Evolutionary conservation across 1,139 yeast species (phyloP).

Genomic region (Magnusiomyces clavatus): DNA sequence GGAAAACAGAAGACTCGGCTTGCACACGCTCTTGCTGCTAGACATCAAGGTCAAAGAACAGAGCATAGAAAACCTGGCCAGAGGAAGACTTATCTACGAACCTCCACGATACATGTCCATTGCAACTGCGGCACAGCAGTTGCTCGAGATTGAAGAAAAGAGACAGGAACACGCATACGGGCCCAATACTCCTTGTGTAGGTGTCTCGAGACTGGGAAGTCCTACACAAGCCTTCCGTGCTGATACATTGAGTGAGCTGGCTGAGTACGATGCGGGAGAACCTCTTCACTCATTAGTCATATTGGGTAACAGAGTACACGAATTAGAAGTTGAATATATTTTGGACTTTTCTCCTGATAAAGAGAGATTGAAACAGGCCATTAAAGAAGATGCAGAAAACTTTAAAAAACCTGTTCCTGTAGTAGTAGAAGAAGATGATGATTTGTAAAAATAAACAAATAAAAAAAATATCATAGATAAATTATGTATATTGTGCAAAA

Average conservation of each 20-base stretch:
- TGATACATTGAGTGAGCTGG: conserved; percentile 61
- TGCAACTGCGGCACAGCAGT: conserved; percentile 79
- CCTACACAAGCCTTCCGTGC: conserved; percentile 78
- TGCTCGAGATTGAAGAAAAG: conserved; percentile 75
- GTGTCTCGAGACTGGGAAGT: conserved; percentile 84
- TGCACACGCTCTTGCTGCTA: conserved; percentile 78
- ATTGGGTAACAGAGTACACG: conserved; percentile 91
- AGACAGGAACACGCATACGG: conserved; percentile 65
- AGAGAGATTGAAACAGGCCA: conserved; percentile 50
- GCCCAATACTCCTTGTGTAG: conserved; percentile 84
- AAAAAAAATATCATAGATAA: background rate
- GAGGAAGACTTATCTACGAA: conserved; percentile 86
- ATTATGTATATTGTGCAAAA: background rate
- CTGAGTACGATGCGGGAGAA: conserved; percentile 82
- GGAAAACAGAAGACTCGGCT: conserved; percentile 85
- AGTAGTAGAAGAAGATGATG: conserved; percentile 15
- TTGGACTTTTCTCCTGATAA: conserved; percentile 53
- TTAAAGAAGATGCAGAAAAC: conserved; percentile 62
- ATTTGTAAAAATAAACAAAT: background rate
- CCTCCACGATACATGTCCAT: conserved; percentile 97
- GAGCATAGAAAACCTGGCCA: conserved; percentile 86
- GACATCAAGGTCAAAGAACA: conserved; percentile 97
- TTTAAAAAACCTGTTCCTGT: conserved; percentile 40
- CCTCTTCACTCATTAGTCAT: conserved; percentile 89
- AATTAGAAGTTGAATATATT: conserved; percentile 80